Percentiles rank a stretch among this genome's conserved stretches.
Conservation (phyloP, 768 basidiomycete species). For the Gloeopeniophorella convolvens region DNA sequence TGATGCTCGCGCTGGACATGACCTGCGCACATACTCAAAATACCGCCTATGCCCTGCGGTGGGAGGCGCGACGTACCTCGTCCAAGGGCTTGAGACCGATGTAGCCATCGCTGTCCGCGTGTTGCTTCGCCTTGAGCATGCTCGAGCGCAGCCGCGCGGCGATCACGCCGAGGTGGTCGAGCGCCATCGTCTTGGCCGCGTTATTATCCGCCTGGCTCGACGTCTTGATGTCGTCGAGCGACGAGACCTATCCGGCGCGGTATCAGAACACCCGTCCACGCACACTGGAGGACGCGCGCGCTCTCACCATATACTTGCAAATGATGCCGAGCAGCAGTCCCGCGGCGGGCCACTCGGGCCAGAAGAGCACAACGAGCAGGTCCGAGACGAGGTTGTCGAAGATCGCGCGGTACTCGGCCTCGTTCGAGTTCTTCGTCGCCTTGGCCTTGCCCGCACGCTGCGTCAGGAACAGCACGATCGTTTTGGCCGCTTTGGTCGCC, state of each 20-base stretch:
- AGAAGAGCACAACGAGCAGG: constrained; percentile 78
- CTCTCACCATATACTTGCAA: constrained; percentile 76
- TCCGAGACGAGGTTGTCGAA: constrained; percentile 90
- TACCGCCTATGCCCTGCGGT: neutral
- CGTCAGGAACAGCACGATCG: constrained; percentile 44
- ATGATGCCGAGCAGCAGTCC: constrained; percentile 72
- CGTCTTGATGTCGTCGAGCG: constrained; percentile 76
- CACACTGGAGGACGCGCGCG: neutral
- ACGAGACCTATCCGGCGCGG: constrained; percentile 52
- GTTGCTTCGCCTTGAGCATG: constrained; percentile 35
- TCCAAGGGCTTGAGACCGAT: constrained; percentile 52
- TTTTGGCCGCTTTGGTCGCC: constrained; percentile 78
- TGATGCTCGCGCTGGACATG: constrained; percentile 41
- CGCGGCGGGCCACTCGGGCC: constrained; percentile 98
- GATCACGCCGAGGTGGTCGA: constrained; percentile 93
- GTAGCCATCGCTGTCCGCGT: constrained; percentile 30
- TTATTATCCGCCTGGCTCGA: constrained; percentile 62
- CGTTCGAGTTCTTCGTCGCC: constrained; percentile 83
- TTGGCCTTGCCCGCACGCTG: constrained; percentile 78
- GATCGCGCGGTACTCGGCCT: constrained; percentile 88
- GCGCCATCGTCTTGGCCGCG: constrained; percentile 79
- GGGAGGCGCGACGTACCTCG: constrained; percentile 50
- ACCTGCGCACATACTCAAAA: constrained; percentile 35
- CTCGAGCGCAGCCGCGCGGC: constrained; percentile 72
- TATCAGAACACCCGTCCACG: neutral